Conservation (phyloP, 495 filamentous ascomycete species). For the Annulohypoxylon stygium region DNA sequence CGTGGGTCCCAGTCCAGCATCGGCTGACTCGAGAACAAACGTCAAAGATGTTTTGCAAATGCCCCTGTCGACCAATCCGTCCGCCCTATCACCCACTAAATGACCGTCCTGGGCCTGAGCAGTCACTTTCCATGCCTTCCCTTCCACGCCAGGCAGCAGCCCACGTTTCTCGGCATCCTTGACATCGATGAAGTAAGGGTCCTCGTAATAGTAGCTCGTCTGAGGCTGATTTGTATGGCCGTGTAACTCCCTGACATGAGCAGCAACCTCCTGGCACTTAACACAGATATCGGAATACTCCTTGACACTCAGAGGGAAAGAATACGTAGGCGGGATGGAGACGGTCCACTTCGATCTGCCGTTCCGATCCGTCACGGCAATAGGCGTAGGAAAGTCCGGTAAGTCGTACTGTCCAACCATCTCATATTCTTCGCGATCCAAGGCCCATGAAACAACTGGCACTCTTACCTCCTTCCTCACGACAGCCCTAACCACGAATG, state of each 20-base stretch:
- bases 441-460: constrained; percentile 51
- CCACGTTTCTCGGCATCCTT: constrained; percentile 70
- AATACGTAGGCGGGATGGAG: constrained; percentile 69
- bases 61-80: constrained; percentile 54
- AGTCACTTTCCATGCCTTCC: constrained; percentile 44
- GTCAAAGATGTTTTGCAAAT: constrained; percentile 76
- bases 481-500: constrained; percentile 43
- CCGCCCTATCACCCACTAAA: constrained; percentile 54
- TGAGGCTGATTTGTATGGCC: constrained; percentile 57
- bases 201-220: constrained; percentile 67
- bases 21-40: constrained; percentile 74
- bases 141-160: constrained; percentile 60
- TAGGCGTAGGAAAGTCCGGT: constrained; percentile 69
- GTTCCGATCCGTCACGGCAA: constrained; percentile 68
- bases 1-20: constrained; percentile 76
- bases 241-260: constrained; percentile 61
- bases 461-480: constrained; percentile 47
- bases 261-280: constrained; percentile 67
- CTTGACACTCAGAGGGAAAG: constrained; percentile 69
- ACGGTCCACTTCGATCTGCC: constrained; percentile 76
- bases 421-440: constrained; percentile 59
- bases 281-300: constrained; percentile 73
- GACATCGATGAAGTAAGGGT: constrained; percentile 76
- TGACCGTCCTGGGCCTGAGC: constrained; percentile 47
- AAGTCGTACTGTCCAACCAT: constrained; percentile 64